Evolutionary conservation across 2,329 filamentous ascomycete species (phyloP), one percentile per base, ranked within the genome.

Genomic region (Trichoderma guizhouense): DNA sequence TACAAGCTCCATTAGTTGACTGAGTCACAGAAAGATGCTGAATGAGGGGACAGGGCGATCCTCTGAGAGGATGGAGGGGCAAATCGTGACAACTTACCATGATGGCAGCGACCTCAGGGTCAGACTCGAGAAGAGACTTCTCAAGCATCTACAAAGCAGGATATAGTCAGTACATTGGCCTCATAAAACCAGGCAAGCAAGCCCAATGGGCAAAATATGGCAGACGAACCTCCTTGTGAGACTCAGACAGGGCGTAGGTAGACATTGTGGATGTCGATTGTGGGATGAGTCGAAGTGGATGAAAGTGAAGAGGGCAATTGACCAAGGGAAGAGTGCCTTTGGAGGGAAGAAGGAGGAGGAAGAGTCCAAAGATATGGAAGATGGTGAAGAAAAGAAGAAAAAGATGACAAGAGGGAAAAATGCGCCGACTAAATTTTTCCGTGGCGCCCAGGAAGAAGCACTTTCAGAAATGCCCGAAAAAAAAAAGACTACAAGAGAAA

Each of bases 31-130:
- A 21, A 14, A 24, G n/a, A 39, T 43, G 64, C 32, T 26, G 55
- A 18, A 58, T 71, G 70, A 57, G n/a, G 69, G 15, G 36, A 8
- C 53, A 57, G 2, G 21, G 18, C 18, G 62, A 62, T 53, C 15
- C 7, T 43, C 39, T 24, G 47, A 51, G 47, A 11, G 3, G 14
- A 24, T 57, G 8, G 55, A 8, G 57, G 51, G n/a, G 64, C 28
- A 53, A 24, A 34, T 24, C n/a, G 18, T 28, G 53, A 12, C 58
- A 18, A 69, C 89, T 76, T 88, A 97, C 93, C 95, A 99, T 98
- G 85, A 99, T 97, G 86, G 92, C 88, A 76, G 94, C 94, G 80
- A 99, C 93, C 89, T 98, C 95, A 72, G 94, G 92, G 84, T 99
- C 96, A 71, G 92, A 91, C 78, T 97, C 93, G 79, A 95, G 86